Percentiles rank a stretch among this genome's conserved stretches.
These are phyloP conservation scores for Colletotrichum eleusines DNA, from an alignment of 2,329 filamentous ascomycete genomes.

Conservation along the genomic window DNA sequence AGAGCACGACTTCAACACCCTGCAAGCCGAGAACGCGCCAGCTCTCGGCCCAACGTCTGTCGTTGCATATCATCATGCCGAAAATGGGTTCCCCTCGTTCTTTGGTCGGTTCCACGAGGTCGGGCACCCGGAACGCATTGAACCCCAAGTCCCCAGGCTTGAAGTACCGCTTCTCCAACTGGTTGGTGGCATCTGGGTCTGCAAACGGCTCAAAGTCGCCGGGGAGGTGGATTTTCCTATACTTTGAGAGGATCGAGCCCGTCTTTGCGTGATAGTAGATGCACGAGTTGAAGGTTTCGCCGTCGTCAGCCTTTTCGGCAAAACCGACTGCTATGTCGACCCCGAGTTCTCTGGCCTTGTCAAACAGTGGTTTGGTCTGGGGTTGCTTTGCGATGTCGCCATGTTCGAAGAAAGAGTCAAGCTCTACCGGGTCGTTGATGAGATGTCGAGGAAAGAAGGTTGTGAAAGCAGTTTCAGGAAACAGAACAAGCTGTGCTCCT, in stretches of 20 bases:
- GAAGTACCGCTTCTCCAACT: constrained; percentile 69
- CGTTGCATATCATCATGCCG: constrained; percentile 69
- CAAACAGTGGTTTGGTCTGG: constrained; percentile 62
- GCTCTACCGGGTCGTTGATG: constrained; percentile 56
- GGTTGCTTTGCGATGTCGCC: constrained; percentile 55
- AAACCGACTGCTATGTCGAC: constrained; percentile 67
- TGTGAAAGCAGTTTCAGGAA: constrained; percentile 66
- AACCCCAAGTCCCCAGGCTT: constrained; percentile 65
- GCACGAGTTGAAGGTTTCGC: constrained; percentile 59
- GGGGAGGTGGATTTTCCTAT: constrained; percentile 67
- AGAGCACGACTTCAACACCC: constrained; percentile 51
- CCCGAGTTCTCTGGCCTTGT: constrained; percentile 57
- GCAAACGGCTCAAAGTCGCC: constrained; percentile 64
- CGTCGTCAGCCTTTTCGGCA: constrained; percentile 58
- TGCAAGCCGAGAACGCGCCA: constrained; percentile 64
- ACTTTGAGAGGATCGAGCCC: constrained; percentile 60
- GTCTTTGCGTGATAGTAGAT: constrained; percentile 64
- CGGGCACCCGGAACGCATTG: constrained; percentile 63
- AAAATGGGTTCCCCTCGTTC: constrained; percentile 64
- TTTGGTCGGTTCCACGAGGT: constrained; percentile 53
- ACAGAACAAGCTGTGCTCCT: constrained; percentile 63
- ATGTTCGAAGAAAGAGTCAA: constrained; percentile 65
- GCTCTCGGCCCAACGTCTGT: constrained; percentile 65
- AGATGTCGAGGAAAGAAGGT: constrained; percentile 68
- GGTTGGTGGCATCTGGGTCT: constrained; percentile 61